Evolutionary conservation across 768 basidiomycete species (phyloP), one percentile per base, ranked within the genome.

Genomic region (Xerocomus potaroensis): DNA sequence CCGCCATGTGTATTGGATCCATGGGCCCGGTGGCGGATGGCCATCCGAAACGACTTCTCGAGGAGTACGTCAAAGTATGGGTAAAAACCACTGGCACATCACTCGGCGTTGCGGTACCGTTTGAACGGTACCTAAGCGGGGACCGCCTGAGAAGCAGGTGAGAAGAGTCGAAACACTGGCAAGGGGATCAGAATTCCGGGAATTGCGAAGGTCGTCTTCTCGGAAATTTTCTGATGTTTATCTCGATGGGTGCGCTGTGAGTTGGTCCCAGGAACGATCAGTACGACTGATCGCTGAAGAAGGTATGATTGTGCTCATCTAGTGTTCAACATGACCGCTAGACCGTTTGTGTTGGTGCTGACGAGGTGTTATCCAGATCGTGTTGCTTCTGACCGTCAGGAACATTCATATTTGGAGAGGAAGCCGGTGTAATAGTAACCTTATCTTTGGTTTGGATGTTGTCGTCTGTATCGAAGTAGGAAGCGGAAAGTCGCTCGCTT

Each of bases 371-470:
- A 14, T 3, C 31, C 22, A 21, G 41, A 11, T n/a, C 26, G 27
- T 9, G 26, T 53, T 22, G 8, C 31, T 43, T 39, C 44, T 43
- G 38, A 48, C 56, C 33, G 23, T 50, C 43, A 42, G 57, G 51
- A 21, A 45, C 48, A 7, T 44, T 45, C 11, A 51, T 54, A 30
- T 44, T n/a, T 47, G 37, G 47, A 48, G 27, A 19, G 49, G 57
- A 62, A 56, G 46, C 33, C 36, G 37, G 44, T 50, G 52, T 61
- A 63, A 48, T 53, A 51, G 53, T 49, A 49, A 59, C 60, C 23
- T 46, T 63, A 53, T 61, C 60, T 50, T 45, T 47, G 46, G 50
- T 46, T 22, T 47, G 55, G 53, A 61, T 58, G 61, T 62, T 22
- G 18, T 50, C 48, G 40, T 49, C 33, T 33, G 27, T 46, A 19